Conservation (phyloP, 2,329 filamentous ascomycete genomes). For the Paracorniculantispora psalliotae region DNA sequence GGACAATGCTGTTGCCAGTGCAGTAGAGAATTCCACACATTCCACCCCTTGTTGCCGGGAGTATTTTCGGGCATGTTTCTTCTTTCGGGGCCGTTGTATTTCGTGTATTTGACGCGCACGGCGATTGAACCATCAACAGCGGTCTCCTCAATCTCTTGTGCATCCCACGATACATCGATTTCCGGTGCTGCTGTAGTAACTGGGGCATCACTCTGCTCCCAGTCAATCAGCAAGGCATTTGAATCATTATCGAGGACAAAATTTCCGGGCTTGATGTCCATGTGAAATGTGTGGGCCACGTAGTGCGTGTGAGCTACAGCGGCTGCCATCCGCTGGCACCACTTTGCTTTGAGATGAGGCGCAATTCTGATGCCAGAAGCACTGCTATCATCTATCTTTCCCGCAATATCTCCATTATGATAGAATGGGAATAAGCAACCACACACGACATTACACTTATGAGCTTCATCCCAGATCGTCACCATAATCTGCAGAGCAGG, state of each 20-base stretch:
- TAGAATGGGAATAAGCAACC: constrained; percentile 18
- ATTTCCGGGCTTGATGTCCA: constrained; percentile 28
- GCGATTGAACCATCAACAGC: no score
- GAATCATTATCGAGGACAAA: constrained; percentile 19
- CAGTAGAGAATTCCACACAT: constrained; percentile 18
- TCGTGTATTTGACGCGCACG: constrained; percentile 15
- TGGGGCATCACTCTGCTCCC: constrained; percentile 23
- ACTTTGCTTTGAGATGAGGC: constrained; percentile 17
- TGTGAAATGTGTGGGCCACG: constrained; percentile 22
- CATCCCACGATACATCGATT: constrained; percentile 7
- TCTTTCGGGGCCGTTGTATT: constrained; percentile 13
- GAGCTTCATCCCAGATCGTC: neutral
- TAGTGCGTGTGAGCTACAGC: constrained; percentile 21
- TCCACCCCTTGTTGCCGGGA: constrained; percentile 1
- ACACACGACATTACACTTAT: neutral
- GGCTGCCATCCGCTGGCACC: constrained; percentile 22
- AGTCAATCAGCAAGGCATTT: constrained; percentile 21
- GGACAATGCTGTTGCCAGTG: constrained; percentile 18
- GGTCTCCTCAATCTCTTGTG: neutral
- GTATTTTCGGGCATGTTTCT: constrained; percentile 16
- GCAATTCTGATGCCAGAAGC: constrained; percentile 12
- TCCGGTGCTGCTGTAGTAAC: constrained; percentile 15
- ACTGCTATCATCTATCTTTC: constrained; percentile 17
- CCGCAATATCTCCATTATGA: constrained; percentile 13
- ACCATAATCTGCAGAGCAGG: constrained; percentile 15